Percentiles rank a stretch among this genome's conserved stretches.
phyloP scores from a whole-genome alignment of 257 asterid species.

The Nicotiana undulata region DNA sequence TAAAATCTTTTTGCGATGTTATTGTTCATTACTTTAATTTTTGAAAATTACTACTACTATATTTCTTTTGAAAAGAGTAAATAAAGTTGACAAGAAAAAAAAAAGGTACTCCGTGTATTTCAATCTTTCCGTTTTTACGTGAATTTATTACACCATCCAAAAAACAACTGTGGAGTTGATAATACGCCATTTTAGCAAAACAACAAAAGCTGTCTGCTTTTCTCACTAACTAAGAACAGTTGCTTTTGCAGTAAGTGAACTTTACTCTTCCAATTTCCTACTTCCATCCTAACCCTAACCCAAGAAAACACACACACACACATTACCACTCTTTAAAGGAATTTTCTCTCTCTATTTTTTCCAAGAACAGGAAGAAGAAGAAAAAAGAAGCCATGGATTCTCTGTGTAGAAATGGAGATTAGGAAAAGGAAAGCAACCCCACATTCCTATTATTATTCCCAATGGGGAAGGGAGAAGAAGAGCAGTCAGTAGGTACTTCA shows the following conservation, averaged over 20 bases:
- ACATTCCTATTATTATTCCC: conserved; percentile 43
- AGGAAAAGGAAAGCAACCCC: conserved; percentile 24
- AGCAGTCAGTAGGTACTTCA: conserved; percentile 30
- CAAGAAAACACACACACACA: background rate
- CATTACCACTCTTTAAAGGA: conserved; percentile 25
- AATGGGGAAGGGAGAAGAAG: conserved; percentile 79
- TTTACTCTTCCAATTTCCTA: conserved; percentile 1
- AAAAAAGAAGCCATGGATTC: conserved; percentile 13
- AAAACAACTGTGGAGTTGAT: background rate
- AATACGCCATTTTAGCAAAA: background rate
- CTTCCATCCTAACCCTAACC: conserved; percentile 8
- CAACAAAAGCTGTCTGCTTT: background rate
- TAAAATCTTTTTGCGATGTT: too few species aligned
- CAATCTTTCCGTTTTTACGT: background rate
- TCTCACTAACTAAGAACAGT: background rate
- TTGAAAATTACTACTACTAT: too few species aligned
- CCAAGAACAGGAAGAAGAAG: background rate
- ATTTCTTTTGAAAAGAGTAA: too few species aligned
- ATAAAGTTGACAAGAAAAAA: too few species aligned
- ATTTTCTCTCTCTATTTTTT: conserved; percentile 7
- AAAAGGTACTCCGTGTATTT: too few species aligned
- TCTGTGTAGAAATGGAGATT: conserved; percentile 40
- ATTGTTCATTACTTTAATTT: too few species aligned
- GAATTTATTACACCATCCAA: background rate
- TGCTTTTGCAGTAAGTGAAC: background rate